These are phyloP conservation scores for Rutstroemia sp. DNA, from an alignment of 2,329 filamentous ascomycete genomes.

Conservation along the genomic window DNA sequence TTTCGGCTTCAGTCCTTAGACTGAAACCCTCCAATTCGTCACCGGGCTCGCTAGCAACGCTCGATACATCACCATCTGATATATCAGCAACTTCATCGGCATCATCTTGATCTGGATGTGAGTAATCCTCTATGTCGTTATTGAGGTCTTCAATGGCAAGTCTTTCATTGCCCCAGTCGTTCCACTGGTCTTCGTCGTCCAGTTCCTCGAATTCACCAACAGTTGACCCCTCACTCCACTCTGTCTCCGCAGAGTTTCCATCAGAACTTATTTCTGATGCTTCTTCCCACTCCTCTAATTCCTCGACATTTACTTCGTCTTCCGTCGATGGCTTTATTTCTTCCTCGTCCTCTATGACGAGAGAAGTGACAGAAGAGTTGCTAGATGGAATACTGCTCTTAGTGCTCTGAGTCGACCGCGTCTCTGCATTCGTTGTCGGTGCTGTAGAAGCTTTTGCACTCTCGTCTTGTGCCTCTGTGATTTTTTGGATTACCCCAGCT, in stretches of 20 bases:
- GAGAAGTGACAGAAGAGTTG: neutral
- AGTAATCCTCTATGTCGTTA: neutral
- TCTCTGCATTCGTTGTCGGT: neutral
- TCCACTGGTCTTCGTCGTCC: slow-evolving; percentile 3
- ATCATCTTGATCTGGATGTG: neutral
- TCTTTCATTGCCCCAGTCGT: neutral
- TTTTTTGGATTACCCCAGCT: neutral
- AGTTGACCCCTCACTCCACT: slow-evolving; percentile 2
- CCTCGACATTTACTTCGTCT: neutral
- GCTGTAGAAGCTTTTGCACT: neutral
- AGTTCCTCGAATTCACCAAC: neutral
- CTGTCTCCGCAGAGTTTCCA: neutral
- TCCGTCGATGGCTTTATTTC: neutral
- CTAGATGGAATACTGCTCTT: neutral
- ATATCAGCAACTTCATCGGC: neutral
- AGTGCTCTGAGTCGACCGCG: neutral
- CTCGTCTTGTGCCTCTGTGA: neutral
- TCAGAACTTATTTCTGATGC: neutral
- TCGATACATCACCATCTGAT: neutral
- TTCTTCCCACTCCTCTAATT: neutral
- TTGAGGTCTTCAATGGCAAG: neutral
- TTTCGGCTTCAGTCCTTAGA: neutral
- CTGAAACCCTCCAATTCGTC: neutral
- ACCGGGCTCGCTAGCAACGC: neutral
- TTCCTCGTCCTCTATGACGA: neutral